These are phyloP conservation scores for Beta corolliflora DNA, from an alignment of 179 eudicot species.

Conservation along the genomic window DNA sequence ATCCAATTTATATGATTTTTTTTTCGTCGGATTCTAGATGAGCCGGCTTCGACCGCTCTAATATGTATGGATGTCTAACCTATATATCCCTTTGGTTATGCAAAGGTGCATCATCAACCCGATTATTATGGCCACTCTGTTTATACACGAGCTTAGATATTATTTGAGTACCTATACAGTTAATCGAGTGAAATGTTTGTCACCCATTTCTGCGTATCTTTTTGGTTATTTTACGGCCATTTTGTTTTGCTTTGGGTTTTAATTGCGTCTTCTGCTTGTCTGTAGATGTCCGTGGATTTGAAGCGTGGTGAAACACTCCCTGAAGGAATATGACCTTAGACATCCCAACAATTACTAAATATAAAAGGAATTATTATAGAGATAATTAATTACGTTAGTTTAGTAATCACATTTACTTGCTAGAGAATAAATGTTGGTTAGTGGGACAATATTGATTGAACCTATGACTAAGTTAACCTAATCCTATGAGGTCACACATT, in stretches of 20 bases:
- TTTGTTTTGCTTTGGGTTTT: slow-evolving; percentile 15
- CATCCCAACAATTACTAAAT: too few relatives aligned
- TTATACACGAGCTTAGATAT: slow-evolving; percentile 85
- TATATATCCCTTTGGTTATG: slow-evolving; percentile 20
- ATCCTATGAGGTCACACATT: too few relatives aligned
- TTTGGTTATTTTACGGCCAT: background rate
- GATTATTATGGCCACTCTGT: slow-evolving; percentile 81
- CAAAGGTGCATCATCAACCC: slow-evolving; percentile 87
- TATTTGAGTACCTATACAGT: slow-evolving; percentile 84
- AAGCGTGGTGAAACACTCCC: slow-evolving; percentile 98
- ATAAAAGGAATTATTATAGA: too few relatives aligned
- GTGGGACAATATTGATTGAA: too few relatives aligned
- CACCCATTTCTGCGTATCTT: background rate
- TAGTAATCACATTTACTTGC: too few relatives aligned
- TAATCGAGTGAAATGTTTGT: slow-evolving; percentile 65
- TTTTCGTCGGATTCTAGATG: background rate
- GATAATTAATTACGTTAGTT: too few relatives aligned
- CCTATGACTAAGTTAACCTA: too few relatives aligned
- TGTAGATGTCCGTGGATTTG: slow-evolving; percentile 93
- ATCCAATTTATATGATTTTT: background rate
- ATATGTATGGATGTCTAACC: slow-evolving; percentile 12
- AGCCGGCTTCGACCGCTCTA: background rate
- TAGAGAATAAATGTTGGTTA: too few relatives aligned
- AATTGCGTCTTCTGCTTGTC: slow-evolving; percentile 18
- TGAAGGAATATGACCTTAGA: too few relatives aligned